Conservation (phyloP, 371 early-diverging fungal species). For the Mortierella sp. region DNA sequence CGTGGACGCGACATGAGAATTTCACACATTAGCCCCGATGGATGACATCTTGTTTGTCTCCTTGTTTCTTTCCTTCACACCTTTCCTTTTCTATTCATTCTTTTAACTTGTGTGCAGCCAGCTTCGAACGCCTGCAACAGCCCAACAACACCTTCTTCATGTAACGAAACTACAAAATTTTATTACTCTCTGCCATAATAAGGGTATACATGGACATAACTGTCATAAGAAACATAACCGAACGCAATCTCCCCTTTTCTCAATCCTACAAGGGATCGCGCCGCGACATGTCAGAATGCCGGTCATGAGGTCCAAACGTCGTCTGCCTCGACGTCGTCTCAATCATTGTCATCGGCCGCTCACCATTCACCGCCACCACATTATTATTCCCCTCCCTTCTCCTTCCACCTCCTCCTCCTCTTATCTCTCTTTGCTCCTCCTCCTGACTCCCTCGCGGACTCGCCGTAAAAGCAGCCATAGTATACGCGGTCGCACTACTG, state of each 20-base stretch:
- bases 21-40: too few relatives aligned
- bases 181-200: background rate
- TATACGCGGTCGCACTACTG: slow-evolving; percentile 28
- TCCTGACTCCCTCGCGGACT: slow-evolving; percentile 32
- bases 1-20: too few relatives aligned
- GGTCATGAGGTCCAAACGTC: slow-evolving; percentile 5
- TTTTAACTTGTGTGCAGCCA: too few relatives aligned
- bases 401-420: too few relatives aligned
- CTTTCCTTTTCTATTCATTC: too few relatives aligned
- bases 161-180: background rate
- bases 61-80: too few relatives aligned
- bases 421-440: background rate
- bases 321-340: slow-evolving; percentile 24
- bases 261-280: background rate
- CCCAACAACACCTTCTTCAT: background rate
- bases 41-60: too few relatives aligned
- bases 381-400: background rate
- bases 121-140: too few relatives aligned
- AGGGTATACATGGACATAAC: background rate
- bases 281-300: background rate
- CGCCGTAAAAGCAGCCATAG: slow-evolving; percentile 25
- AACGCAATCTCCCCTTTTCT: background rate
- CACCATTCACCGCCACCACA: background rate
- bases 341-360: slow-evolving; percentile 7
- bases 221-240: background rate